Evolutionary conservation across 441 rosid genomes (phyloP).

Genomic region (Brassica balearica): DNA sequence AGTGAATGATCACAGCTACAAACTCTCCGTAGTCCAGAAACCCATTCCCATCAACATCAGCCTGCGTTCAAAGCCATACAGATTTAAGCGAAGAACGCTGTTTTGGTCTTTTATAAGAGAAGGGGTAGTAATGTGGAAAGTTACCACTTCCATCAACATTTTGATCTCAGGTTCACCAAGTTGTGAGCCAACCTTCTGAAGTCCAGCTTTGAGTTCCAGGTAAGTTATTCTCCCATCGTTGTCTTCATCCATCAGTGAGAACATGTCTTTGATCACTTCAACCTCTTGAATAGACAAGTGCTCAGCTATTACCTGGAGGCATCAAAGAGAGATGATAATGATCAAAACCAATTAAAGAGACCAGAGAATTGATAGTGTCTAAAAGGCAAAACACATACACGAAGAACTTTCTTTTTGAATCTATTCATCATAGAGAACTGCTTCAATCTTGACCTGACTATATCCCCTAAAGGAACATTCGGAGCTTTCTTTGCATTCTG

Average conservation of each 20-base stretch:
- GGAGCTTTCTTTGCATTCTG: slow-evolving; percentile 95
- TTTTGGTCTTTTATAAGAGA: slow-evolving; percentile 8
- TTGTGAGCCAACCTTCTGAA: slow-evolving; percentile 92
- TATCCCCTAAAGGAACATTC: slow-evolving; percentile 96
- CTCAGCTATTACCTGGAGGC: slow-evolving; percentile 87
- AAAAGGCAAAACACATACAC: slow-evolving; percentile 54
- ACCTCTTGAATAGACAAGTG: slow-evolving; percentile 88
- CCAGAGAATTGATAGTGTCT: slow-evolving; percentile 8
- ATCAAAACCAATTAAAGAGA: slow-evolving; percentile 1
- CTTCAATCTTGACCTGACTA: slow-evolving; percentile 88
- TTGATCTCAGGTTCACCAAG: slow-evolving; percentile 92
- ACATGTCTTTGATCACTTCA: slow-evolving; percentile 93
- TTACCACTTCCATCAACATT: slow-evolving; percentile 99
- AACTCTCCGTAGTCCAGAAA: slow-evolving; percentile 90
- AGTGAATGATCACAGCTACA: slow-evolving; percentile 94
- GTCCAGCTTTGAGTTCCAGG: slow-evolving; percentile 85
- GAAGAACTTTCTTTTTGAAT: slow-evolving; percentile 87
- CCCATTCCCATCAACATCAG: slow-evolving; percentile 95
- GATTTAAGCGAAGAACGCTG: slow-evolving; percentile 19
- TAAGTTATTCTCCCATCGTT: slow-evolving; percentile 84
- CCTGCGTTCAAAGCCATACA: slow-evolving; percentile 53
- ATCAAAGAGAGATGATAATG: slow-evolving; percentile 28
- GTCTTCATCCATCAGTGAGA: slow-evolving; percentile 83
- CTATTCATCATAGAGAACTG: slow-evolving; percentile 97
- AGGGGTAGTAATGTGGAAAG: background rate